A percentile compares a stretch with the other conserved stretches of the same genome.
These are phyloP conservation scores for Trypanosoma congolense DNA, from an alignment of 208 protist species.

Conservation along the genomic window DNA sequence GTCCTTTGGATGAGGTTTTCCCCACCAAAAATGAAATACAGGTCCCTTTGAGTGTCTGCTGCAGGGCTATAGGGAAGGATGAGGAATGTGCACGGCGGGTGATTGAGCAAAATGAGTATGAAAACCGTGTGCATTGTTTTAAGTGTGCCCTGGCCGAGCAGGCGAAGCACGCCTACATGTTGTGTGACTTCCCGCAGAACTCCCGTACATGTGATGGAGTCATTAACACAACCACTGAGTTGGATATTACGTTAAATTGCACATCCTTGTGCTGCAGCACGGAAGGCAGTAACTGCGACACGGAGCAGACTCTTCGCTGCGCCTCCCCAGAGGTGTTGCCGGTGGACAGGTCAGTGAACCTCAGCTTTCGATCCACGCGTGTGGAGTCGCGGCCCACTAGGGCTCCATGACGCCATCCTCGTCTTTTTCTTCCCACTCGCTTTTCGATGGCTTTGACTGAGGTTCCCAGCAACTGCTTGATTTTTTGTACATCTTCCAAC, in stretches of 20 bases:
- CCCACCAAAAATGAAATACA: no score
- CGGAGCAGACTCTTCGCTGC: no score
- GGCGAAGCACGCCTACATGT: conserved; percentile 1
- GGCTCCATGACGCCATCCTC: background rate
- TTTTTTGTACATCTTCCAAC: no score
- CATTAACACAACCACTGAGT: background rate
- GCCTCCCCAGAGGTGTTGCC: background rate
- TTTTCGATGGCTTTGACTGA: background rate
- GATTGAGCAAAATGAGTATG: conserved; percentile 22
- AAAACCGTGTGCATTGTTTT: conserved; percentile 16
- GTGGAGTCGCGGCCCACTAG: background rate
- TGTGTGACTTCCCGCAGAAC: background rate
- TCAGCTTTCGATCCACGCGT: background rate
- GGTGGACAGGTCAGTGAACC: background rate
- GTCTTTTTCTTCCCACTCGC: background rate
- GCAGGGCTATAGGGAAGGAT: conserved; percentile 12
- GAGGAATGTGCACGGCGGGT: conserved; percentile 20
- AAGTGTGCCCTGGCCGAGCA: conserved; percentile 5
- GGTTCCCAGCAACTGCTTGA: no score
- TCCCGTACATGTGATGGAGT: background rate
- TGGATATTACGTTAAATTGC: background rate
- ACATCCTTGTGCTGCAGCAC: background rate
- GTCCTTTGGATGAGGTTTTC: no score
- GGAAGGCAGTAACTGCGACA: background rate
- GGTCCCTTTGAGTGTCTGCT: background rate